Conservation (phyloP, 2,329 filamentous ascomycete genomes). For the Chaetoscypha palmicola region DNA sequence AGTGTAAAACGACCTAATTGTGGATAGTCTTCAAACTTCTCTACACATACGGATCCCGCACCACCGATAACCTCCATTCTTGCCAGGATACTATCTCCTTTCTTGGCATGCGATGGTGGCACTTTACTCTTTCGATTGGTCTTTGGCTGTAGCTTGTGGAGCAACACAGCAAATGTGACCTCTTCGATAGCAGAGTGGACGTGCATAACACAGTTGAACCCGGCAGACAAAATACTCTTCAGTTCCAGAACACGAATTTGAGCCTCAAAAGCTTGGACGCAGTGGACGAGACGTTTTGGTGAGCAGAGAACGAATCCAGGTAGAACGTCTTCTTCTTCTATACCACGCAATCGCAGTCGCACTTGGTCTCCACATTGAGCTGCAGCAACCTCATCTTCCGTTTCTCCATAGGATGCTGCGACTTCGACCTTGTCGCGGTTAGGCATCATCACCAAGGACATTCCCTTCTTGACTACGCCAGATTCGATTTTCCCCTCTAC, state of each 20-base stretch:
- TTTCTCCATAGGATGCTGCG: conserved; percentile 85
- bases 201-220: conserved; percentile 97
- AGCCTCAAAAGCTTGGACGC: conserved; percentile 82
- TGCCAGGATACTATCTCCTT: conserved; percentile 78
- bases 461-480: conserved; percentile 86
- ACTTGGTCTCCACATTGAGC: conserved; percentile 93
- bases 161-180: conserved; percentile 78
- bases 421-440: conserved; percentile 78
- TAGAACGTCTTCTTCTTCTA: conserved; percentile 94
- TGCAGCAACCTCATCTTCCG: conserved; percentile 79
- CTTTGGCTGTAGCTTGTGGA: conserved; percentile 94
- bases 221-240: conserved; percentile 86
- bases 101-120: conserved; percentile 84
- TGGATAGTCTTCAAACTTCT: conserved; percentile 91
- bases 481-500: conserved; percentile 96
- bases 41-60: conserved; percentile 82
- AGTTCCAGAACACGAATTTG: conserved; percentile 94
- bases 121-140: conserved; percentile 90
- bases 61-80: conserved; percentile 80
- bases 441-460: conserved; percentile 88
- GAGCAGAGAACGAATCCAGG: conserved; percentile 96
- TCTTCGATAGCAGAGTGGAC: conserved; percentile 97
- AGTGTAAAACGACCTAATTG: conserved; percentile 89
- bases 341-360: conserved; percentile 81
- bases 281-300: conserved; percentile 87